Evolutionary conservation across 2,329 filamentous ascomycete genomes (phyloP), one percentile per base, ranked within the genome.

Genomic region (Fusarium gaditjirri): DNA sequence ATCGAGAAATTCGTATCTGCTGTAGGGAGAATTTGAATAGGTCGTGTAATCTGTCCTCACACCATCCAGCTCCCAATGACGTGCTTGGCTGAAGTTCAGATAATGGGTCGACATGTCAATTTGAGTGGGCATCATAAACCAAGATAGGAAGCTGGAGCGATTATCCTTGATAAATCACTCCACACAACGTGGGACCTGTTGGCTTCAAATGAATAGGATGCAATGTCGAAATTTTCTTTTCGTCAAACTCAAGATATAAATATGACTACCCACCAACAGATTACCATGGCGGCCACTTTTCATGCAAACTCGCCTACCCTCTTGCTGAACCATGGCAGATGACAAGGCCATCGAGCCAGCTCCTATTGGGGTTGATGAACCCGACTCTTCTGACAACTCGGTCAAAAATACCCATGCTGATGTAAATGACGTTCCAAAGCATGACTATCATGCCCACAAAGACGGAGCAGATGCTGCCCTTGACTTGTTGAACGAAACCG

Each of bases 381-480:
- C 31, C 38, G 35, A 25, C 5, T 33, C 42, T 31, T 50, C 42
- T 11, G 33, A 36, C 12, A 31, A 38, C 14, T 57, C 54, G 16
- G 35, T 36, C 8, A 38, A 31, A 27, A 38, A 17, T n/a, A 13
- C 16, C 8, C 33, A 27, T 6, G 8, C 19, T 6, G 42, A 50
- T 19, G 17, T 6, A 50, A 36, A 25, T 5, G 25, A 31, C 17
- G 12, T 50, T 1, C 1, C 25, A 38, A 47, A 29, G 12, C 42
- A 27, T 36, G 25, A 25, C 1, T 8, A 50, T 38, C 33, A 50
- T 57, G 33, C 16, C n/a, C 49, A 53, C 49, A 57, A 50, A 10
- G 38, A 44, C 4, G 68, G 65, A 3, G 72, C 64, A 17, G 72
- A 74, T 33, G 64, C 68, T 14, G 72, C 72, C 25, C 71, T 73